Evolutionary conservation across 805 yeast species (phyloP).

Genomic region (Sugiyamaella mastotermitis): DNA sequence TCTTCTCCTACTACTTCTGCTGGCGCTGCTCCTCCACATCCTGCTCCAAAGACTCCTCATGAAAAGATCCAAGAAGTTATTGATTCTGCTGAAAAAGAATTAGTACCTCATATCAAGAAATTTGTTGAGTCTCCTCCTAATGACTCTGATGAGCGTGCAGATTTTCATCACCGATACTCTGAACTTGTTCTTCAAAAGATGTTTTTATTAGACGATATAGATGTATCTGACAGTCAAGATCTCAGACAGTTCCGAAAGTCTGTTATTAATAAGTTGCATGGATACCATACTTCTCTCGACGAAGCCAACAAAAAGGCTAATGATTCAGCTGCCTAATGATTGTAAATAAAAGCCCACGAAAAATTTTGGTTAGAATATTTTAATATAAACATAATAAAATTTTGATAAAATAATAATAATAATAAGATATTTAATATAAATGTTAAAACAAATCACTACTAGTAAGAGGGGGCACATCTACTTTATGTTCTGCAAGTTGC

Average conservation of each 20-base stretch:
- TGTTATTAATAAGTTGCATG: constrained; percentile 30
- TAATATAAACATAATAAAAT: neutral
- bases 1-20: constrained; percentile 3
- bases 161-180: constrained; percentile 28
- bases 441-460: constrained; percentile 17
- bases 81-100: constrained; percentile 21
- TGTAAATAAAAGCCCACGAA: neutral
- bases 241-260: constrained; percentile 27
- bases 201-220: constrained; percentile 30
- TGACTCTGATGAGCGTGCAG: constrained; percentile 19
- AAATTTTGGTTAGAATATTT: neutral
- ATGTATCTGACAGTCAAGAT: constrained; percentile 28
- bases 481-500: constrained; percentile 33
- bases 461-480: constrained; percentile 33
- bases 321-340: neutral
- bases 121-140: constrained; percentile 17
- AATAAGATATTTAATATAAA: too few relatives aligned
- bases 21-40: constrained; percentile 13
- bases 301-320: constrained; percentile 3
- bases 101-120: constrained; percentile 22
- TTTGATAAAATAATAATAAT: too few relatives aligned
- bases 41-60: constrained; percentile 17
- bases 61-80: constrained; percentile 25
- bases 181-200: constrained; percentile 31
- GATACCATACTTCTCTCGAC: constrained; percentile 27